A percentile compares a stretch with the other conserved stretches of the same genome.
Conservation (phyloP, 306 rosid genomes). For the Dalbergia oliveri region DNA sequence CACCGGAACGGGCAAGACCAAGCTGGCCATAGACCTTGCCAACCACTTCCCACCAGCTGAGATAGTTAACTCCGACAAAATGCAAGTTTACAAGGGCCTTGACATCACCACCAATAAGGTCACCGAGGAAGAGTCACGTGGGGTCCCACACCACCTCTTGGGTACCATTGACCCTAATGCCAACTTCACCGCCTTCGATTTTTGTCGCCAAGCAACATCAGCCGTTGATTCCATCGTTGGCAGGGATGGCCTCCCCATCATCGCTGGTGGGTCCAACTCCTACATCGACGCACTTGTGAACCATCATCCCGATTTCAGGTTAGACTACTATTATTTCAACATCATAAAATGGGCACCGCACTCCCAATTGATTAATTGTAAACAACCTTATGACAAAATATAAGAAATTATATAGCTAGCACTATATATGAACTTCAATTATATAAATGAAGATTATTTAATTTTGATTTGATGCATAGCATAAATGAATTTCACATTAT, state of each 20-base stretch:
- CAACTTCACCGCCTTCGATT: conserved; percentile 52
- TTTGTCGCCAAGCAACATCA: conserved; percentile 45
- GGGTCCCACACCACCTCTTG: conserved; percentile 83
- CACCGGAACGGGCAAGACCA: conserved; percentile 86
- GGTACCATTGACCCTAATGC: conserved; percentile 47
- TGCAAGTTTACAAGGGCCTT: conserved; percentile 80
- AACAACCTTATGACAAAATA: no score
- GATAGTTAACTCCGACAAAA: conserved; percentile 84
- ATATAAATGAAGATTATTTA: no score
- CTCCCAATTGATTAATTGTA: no score
- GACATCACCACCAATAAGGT: conserved; percentile 83
- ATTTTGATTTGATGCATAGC: no score
- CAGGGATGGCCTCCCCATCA: conserved; percentile 52
- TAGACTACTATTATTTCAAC: neutral
- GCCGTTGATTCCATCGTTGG: conserved; percentile 52
- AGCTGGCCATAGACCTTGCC: conserved; percentile 80
- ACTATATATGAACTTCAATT: no score
- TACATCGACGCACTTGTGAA: conserved; percentile 49
- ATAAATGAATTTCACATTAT: no score
- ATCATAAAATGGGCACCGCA: no score
- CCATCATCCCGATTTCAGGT: conserved; percentile 39
- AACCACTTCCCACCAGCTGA: conserved; percentile 64
- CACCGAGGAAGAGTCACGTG: conserved; percentile 61
- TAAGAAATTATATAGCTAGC: no score
- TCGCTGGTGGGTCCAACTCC: conserved; percentile 66